phyloP scores from a whole-genome alignment of 2,329 filamentous ascomycete species.

The Phialophora verrucosa region DNA sequence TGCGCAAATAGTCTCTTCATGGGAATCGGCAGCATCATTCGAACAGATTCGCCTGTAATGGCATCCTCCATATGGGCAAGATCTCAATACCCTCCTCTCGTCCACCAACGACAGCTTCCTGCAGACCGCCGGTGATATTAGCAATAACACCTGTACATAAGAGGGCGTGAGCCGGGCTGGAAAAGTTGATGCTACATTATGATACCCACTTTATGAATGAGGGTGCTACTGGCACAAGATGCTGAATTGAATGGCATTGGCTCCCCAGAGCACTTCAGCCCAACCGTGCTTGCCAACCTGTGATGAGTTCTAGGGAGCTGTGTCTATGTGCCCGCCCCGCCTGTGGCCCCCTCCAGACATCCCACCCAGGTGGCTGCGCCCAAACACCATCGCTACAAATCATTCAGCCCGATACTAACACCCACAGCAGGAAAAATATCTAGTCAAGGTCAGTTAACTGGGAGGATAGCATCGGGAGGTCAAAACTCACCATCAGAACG shows the following conservation, averaged over 20 bases:
- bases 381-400: slow-evolving; percentile 5
- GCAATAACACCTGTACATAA: slow-evolving; percentile 27
- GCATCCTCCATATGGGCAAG: slow-evolving; percentile 76
- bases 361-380: not conserved
- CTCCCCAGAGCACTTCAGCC: not conserved
- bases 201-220: slow-evolving; percentile 32
- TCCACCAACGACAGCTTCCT: slow-evolving; percentile 57
- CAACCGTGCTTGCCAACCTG: not conserved
- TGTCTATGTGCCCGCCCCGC: not conserved
- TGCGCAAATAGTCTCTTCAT: slow-evolving; percentile 76
- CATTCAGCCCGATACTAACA: slow-evolving; percentile 59
- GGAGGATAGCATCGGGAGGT: not conserved
- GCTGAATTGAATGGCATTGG: slow-evolving; percentile 3
- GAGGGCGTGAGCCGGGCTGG: slow-evolving; percentile 7
- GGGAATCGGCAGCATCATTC: slow-evolving; percentile 96
- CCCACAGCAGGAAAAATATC: slow-evolving; percentile 83
- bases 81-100: slow-evolving; percentile 74
- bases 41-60: slow-evolving; percentile 82
- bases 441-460: slow-evolving; percentile 33
- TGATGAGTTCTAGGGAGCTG: not conserved
- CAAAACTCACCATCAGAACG: slow-evolving; percentile 72
- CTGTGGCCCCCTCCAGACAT: not conserved
- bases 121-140: not conserved
- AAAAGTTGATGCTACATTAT: slow-evolving; percentile 32
- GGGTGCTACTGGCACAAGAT: slow-evolving; percentile 2